Conservation (phyloP, 225 moss, liverwort and hornwort species). For the Polytrichum formosum region DNA sequence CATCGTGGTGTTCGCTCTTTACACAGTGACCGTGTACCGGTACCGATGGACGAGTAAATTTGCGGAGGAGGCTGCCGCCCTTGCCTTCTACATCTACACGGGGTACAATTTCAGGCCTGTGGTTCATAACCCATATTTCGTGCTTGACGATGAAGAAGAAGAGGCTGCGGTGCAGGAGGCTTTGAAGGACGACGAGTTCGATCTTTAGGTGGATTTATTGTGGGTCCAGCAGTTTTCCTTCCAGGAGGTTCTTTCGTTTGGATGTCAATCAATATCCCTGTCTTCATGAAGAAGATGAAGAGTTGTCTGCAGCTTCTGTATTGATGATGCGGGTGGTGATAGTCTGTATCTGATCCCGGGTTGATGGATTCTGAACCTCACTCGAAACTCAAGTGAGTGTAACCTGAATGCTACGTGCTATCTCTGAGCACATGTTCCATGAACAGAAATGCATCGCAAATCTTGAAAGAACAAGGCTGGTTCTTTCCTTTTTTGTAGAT, state of each 20-base stretch:
- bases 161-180: conserved; percentile 69
- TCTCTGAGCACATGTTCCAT: no score
- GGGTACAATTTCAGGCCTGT: conserved; percentile 94
- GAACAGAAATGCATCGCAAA: no score
- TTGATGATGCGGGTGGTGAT: no score
- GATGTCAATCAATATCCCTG: no score
- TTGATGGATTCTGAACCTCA: no score
- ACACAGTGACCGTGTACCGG: conserved; percentile 79
- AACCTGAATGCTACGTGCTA: no score
- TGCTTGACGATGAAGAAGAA: conserved; percentile 96
- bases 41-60: conserved; percentile 87
- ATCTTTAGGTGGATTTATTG: conserved; percentile 28
- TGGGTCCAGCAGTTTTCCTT: not conserved
- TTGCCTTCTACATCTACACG: conserved; percentile 94
- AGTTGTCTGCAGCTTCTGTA: no score
- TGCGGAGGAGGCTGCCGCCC: conserved; percentile 75
- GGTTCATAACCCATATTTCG: conserved; percentile 91
- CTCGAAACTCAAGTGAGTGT: no score
- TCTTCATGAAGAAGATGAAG: no score
- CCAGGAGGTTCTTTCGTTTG: not conserved
- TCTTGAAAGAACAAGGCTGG: no score
- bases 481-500: no score
- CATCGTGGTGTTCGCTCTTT: conserved; percentile 87
- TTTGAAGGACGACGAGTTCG: conserved; percentile 98
- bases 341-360: no score